Evolutionary conservation across 2,329 filamentous ascomycete genomes (phyloP).

Genomic region (Alternaria hordeiaustralica): DNA sequence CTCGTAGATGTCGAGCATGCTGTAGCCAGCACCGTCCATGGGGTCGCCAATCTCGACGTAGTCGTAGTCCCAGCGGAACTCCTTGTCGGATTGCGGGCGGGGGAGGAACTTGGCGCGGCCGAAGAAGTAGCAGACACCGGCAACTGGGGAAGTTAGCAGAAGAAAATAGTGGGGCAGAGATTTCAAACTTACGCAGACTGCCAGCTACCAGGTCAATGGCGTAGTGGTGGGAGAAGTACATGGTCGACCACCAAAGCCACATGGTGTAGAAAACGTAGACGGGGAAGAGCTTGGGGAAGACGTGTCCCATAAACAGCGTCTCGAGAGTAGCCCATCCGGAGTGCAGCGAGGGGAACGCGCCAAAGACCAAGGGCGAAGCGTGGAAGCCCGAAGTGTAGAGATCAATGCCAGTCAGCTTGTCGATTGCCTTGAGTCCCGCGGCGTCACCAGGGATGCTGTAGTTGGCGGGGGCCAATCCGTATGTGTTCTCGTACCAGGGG

Average conservation of each 20-base stretch:
- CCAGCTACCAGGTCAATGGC: conserved; percentile 91
- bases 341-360: conserved; percentile 92
- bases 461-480: conserved; percentile 87
- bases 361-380: conserved; percentile 89
- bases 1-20: conserved; percentile 63
- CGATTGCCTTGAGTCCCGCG: conserved; percentile 85
- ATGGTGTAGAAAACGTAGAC: conserved; percentile 83
- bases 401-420: conserved; percentile 87
- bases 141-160: conserved; percentile 51
- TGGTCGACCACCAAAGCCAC: conserved; percentile 98
- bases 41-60: conserved; percentile 84
- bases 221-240: conserved; percentile 98
- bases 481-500: conserved; percentile 95
- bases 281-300: conserved; percentile 82
- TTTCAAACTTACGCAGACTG: conserved; percentile 61
- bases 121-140: conserved; percentile 81
- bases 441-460: conserved; percentile 91
- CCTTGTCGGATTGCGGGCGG: conserved; percentile 81
- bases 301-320: conserved; percentile 89
- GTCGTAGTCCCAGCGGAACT: conserved; percentile 93
- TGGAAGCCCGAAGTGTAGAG: conserved; percentile 93
- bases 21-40: conserved; percentile 56
- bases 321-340: conserved; percentile 88
- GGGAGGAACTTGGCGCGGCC: conserved; percentile 82
- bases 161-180: too few relatives aligned